Percentiles rank a stretch among this genome's conserved stretches.
phyloP scores from a whole-genome alignment of 1,139 yeast species.

The Geotrichum restrictum region DNA sequence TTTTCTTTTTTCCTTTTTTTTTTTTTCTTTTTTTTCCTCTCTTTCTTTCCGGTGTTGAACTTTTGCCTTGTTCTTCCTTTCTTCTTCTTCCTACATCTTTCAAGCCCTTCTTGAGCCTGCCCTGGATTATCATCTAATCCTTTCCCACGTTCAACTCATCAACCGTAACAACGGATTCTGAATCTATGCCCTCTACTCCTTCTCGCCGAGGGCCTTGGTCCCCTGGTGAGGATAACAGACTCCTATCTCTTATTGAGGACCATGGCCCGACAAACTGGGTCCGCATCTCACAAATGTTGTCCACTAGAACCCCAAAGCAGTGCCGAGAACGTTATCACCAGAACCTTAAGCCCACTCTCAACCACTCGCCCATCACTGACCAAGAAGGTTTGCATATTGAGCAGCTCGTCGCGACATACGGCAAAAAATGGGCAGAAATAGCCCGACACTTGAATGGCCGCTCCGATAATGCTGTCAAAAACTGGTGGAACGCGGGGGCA shows the following conservation, averaged over 20 bases:
- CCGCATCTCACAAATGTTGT: constrained; percentile 66
- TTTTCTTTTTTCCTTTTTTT: constrained; percentile 4
- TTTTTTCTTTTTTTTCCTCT: constrained; percentile 1
- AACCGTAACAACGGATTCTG: constrained; percentile 10
- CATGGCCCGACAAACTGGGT: constrained; percentile 94
- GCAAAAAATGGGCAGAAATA: constrained; percentile 93
- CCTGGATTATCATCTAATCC: background rate
- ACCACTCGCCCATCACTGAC: constrained; percentile 74
- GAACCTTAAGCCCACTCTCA: constrained; percentile 78
- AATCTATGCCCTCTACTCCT: constrained; percentile 8
- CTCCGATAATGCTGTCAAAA: constrained; percentile 85
- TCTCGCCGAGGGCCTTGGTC: constrained; percentile 82
- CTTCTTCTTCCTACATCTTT: background rate
- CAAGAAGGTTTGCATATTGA: constrained; percentile 84
- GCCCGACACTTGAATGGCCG: constrained; percentile 84
- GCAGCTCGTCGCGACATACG: constrained; percentile 70
- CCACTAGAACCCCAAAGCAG: constrained; percentile 84
- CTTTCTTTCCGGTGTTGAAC: background rate
- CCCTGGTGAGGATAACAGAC: constrained; percentile 71
- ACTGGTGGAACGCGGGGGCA: constrained; percentile 97
- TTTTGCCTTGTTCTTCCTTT: background rate
- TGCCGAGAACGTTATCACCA: constrained; percentile 92
- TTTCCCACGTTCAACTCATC: background rate
- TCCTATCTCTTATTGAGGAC: constrained; percentile 62
- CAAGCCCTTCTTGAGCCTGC: background rate